Conservation (phyloP, 1,284 basidiomycete species). For the Chiua sp. region DNA sequence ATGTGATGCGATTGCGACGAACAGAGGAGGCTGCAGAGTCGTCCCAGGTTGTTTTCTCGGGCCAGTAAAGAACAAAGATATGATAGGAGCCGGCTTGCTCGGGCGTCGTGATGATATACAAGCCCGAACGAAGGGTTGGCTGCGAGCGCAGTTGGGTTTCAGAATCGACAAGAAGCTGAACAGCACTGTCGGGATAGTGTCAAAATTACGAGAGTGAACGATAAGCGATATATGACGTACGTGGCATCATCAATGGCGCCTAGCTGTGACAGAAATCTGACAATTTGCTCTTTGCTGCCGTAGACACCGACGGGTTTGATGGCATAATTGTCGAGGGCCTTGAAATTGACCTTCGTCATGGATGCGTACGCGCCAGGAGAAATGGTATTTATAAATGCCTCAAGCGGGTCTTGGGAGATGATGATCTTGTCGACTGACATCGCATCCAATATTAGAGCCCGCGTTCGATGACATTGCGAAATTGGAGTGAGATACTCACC, state of each 20-base stretch:
- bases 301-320: slow-evolving; percentile 61
- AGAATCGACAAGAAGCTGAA: slow-evolving; percentile 27
- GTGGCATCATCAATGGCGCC: slow-evolving; percentile 40
- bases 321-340: slow-evolving; percentile 45
- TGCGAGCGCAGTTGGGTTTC: slow-evolving; percentile 22
- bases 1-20: slow-evolving; percentile 58
- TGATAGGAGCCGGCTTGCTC: slow-evolving; percentile 23
- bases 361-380: slow-evolving; percentile 51
- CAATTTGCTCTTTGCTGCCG: slow-evolving; percentile 56
- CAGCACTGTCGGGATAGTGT: slow-evolving; percentile 13
- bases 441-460: background rate
- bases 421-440: slow-evolving; percentile 60
- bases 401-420: slow-evolving; percentile 53
- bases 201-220: background rate
- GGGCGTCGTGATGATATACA: slow-evolving; percentile 47
- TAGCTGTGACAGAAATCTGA: slow-evolving; percentile 45
- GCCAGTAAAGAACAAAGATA: slow-evolving; percentile 63
- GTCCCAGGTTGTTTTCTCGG: slow-evolving; percentile 64
- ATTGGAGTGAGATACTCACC: slow-evolving; percentile 37
- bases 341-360: slow-evolving; percentile 59
- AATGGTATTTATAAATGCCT: slow-evolving; percentile 49
- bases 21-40: slow-evolving; percentile 52
- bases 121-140: slow-evolving; percentile 52
- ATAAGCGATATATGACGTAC: slow-evolving; percentile 35
- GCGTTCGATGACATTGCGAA: background rate